Evolutionary conservation across 805 yeast genomes (phyloP), one percentile per base, ranked within the genome.

Genomic region (Lipomyces starkeyi): DNA sequence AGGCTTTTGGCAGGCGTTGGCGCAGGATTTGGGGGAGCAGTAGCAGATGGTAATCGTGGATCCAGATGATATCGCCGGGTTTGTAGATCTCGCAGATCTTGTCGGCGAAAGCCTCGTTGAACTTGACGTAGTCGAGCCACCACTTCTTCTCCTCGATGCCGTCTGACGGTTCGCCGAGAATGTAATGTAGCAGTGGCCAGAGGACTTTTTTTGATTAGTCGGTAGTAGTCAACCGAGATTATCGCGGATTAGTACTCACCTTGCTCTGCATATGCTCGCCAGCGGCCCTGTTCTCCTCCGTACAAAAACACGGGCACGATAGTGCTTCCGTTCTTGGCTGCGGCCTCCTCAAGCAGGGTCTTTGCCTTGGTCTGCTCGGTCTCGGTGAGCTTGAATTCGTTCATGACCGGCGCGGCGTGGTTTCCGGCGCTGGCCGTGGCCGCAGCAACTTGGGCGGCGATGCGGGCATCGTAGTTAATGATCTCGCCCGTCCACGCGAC

Each of bases 401-500:
- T 87, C 63, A 83, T 81, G 57, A 43, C 62, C 62, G 64, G 59
- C 4, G 47, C 59, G 7, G 43, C 25, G 22, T 52, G 37, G 17
- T 66, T 62, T 35, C 43, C 55, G 29, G 71, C 61, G 59, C 66
- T 27, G 9, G 66, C 66, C 20, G 64, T 53, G 35, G 68, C 58
- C 13, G 65, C 63, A 17, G 64, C 58, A 11, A 61, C 40, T 25
- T 49, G 57, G 32, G 60, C 63, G 7, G 71, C 58, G 25, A 37
- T 55, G 4, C 68, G 67, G 29, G 63, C 72, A 53, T 70, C 63
- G 54, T 34, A 60, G 62, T 64, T 64, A 61, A 40, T 78, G 69
- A 95, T 82, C 78, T 93, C 98, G 58, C 99, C 99, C 0, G 98
- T 91, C 99, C 99, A 95, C 0, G 92, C 98, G 62, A 95, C 87